Percentiles rank a stretch among this genome's conserved stretches.
phyloP scores from a whole-genome alignment of 2,329 filamentous ascomycete species.

The Calonectria honghensis region DNA sequence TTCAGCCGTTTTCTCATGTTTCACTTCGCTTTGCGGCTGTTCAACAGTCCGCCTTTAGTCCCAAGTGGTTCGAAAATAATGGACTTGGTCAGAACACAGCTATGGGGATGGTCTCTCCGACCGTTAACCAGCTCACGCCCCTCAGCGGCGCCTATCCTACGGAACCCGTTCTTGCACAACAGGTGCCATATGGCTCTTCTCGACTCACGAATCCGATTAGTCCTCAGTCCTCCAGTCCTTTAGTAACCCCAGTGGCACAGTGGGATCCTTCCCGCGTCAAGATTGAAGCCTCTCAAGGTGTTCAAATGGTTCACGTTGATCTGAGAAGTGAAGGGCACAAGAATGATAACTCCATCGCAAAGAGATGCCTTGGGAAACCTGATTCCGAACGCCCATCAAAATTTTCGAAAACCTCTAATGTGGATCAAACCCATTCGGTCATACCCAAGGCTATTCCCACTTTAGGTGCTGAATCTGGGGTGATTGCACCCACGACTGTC shows the following conservation, averaged over 20 bases:
- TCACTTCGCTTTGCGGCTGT: background rate
- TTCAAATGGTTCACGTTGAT: background rate
- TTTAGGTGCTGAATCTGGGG: background rate
- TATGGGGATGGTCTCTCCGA: background rate
- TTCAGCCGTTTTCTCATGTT: too few species aligned
- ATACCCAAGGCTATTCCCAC: background rate
- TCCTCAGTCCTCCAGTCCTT: background rate
- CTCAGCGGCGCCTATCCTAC: background rate
- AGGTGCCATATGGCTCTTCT: background rate
- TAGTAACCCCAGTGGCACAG: background rate
- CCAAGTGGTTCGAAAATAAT: too few species aligned
- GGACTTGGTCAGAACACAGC: background rate
- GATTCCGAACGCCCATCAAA: background rate
- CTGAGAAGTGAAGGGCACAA: background rate
- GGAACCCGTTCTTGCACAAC: background rate
- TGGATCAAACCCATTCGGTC: background rate
- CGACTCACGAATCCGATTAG: too few species aligned
- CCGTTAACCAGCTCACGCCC: background rate
- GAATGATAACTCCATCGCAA: background rate
- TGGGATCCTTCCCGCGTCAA: background rate
- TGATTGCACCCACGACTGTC: background rate
- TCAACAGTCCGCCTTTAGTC: background rate
- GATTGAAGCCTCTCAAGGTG: background rate
- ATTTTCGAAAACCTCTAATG: background rate
- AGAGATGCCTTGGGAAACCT: background rate